Evolutionary conservation across 2,329 filamentous ascomycete genomes (phyloP), one percentile per base, ranked within the genome.

Genomic region (Aureobasidium namibiae): DNA sequence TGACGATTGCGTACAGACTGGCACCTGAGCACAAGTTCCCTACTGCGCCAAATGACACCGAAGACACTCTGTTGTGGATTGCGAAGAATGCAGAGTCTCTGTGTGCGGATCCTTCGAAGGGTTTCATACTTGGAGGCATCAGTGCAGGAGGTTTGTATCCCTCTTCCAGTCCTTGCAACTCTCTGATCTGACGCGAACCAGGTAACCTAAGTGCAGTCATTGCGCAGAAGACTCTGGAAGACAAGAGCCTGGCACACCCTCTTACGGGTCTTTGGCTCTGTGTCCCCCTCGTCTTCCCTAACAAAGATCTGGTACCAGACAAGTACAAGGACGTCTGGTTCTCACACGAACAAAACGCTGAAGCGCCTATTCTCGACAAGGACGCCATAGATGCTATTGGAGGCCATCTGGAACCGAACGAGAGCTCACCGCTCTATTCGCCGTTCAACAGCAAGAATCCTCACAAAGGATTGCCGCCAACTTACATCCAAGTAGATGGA

Each of bases 401-500:
- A 16, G 42, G 13, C 3, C 56, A 58, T 42, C 44, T 59, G 2
- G 18, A 61, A 29, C 41, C 61, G 1, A 64, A 66, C 46, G 13
- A 31, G 11, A 46, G 38, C 6, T 67, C 65, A 3, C 54, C 62
- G 2, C 59, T 65, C 14, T 64, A 64, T 39, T 70, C 68, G 10
- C 71, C 74, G 1, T 64, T 76, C 16, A 68, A 74, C 50, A 68
- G 64, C 45, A 61, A 63, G 33, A 69, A 62, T 1, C 62, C 64
- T 1, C 69, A 75, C 50, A 61, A 63, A 2, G 70, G 64, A 4
- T 67, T 80, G 24, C 78, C 79, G 4, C 72, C 69, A 2, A 72
- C 76, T 0, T 82, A 80, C 65, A 68, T 83, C 1, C 78, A 81
- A 64, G 70, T 81, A 0, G 75, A 73, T 61, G 80, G 80, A 11